A percentile compares a stretch with the other conserved stretches of the same genome.
Evolutionary conservation across 805 yeast species (phyloP).

Genomic region (Candida chauliodis): DNA sequence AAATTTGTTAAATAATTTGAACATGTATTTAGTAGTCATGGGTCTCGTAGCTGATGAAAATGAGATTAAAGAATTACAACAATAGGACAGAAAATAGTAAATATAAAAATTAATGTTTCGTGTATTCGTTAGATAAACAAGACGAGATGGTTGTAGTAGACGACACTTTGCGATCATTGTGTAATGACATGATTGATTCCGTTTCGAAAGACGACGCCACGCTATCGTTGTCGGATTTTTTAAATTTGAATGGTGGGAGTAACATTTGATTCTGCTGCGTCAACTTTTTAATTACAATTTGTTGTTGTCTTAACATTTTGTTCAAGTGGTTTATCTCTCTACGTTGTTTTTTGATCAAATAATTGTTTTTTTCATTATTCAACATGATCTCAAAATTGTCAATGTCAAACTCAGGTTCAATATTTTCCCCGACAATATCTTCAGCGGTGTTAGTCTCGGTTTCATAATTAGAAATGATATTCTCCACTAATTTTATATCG

Average conservation of each 20-base stretch:
- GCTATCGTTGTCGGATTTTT: conserved; percentile 2
- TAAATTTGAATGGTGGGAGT: conserved; percentile 4
- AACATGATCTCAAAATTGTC: conserved; percentile 21
- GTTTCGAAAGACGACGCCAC: background rate
- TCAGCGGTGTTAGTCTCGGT: background rate
- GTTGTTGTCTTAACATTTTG: conserved; percentile 21
- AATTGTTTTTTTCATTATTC: conserved; percentile 20
- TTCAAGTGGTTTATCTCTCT: conserved; percentile 22
- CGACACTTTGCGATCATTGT: conserved; percentile 1
- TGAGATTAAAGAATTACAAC: conserved; percentile 72
- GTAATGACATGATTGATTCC: background rate
- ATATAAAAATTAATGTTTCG: background rate
- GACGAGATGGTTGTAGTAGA: background rate
- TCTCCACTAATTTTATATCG: conserved; percentile 5
- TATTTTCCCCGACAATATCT: too few relatives aligned
- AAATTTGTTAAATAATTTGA: conserved; percentile 72
- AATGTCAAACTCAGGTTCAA: conserved; percentile 8
- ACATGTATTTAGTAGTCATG: conserved; percentile 92
- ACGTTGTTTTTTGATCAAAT: conserved; percentile 21
- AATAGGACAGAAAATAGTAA: background rate
- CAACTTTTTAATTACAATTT: conserved; percentile 6
- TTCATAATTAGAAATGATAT: conserved; percentile 1
- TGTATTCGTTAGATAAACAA: background rate
- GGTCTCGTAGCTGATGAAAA: conserved; percentile 89
- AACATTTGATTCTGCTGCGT: background rate